phyloP scores from a whole-genome alignment of 805 yeast species.

The Kluyveromyces starmeri region DNA sequence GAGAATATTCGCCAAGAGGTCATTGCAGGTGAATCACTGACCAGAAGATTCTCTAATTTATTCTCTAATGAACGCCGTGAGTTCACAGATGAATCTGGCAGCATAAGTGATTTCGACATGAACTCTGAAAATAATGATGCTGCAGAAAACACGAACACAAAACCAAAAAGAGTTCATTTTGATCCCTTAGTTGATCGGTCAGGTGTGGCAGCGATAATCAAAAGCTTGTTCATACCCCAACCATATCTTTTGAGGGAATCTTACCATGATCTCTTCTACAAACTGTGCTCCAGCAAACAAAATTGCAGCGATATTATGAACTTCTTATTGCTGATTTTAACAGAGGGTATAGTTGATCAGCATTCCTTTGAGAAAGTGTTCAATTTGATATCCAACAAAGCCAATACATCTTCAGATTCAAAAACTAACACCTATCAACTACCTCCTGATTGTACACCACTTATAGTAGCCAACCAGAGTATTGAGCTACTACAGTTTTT shows the following conservation, averaged over 20 bases:
- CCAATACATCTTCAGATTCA: slow-evolving; percentile 25
- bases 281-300: slow-evolving; percentile 67
- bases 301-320: slow-evolving; percentile 69
- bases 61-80: slow-evolving; percentile 8
- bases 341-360: slow-evolving; percentile 64
- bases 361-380: slow-evolving; percentile 55
- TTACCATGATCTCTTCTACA: slow-evolving; percentile 56
- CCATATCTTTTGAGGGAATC: slow-evolving; percentile 51
- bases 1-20: slow-evolving; percentile 54
- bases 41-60: slow-evolving; percentile 29
- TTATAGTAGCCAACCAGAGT: slow-evolving; percentile 65
- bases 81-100: slow-evolving; percentile 8
- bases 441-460: slow-evolving; percentile 59
- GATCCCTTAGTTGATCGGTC: slow-evolving; percentile 65
- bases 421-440: slow-evolving; percentile 19
- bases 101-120: slow-evolving; percentile 12
- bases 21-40: slow-evolving; percentile 45
- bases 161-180: slow-evolving; percentile 35
- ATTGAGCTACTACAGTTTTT: slow-evolving; percentile 67
- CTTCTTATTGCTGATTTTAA: slow-evolving; percentile 55
- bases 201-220: slow-evolving; percentile 65
- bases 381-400: slow-evolving; percentile 43
- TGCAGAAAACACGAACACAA: slow-evolving; percentile 10
- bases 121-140: slow-evolving; percentile 10
- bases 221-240: slow-evolving; percentile 67